phyloP scores from a whole-genome alignment of 768 basidiomycete species.

The Mrakia gelida region DNA sequence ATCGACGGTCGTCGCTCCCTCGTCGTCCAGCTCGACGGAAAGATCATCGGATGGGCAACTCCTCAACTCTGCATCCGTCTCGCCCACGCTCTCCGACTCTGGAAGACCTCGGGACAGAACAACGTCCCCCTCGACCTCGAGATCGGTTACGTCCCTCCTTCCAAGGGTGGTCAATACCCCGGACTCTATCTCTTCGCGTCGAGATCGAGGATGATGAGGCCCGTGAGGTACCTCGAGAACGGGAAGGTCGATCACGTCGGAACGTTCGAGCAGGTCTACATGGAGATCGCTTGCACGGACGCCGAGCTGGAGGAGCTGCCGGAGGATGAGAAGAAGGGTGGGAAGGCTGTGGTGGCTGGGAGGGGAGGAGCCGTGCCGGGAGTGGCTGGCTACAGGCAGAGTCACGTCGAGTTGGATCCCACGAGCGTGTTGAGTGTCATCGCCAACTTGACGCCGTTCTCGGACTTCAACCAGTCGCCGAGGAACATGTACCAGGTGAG shows the following conservation, averaged over 20 bases:
- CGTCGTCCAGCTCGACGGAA: constrained; percentile 90
- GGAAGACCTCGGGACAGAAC: constrained; percentile 85
- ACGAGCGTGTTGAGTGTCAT: constrained; percentile 95
- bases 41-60: constrained; percentile 88
- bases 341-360: background rate
- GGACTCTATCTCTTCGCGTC: constrained; percentile 88
- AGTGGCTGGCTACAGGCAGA: constrained; percentile 40
- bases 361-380: constrained; percentile 10
- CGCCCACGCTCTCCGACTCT: constrained; percentile 77
- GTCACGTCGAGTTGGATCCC: constrained; percentile 89
- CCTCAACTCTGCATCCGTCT: constrained; percentile 69
- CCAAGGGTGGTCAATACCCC: constrained; percentile 92
- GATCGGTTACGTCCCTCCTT: constrained; percentile 82
- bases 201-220: constrained; percentile 91
- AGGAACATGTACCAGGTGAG: constrained; percentile 48
- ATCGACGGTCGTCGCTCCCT: constrained; percentile 71
- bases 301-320: constrained; percentile 66
- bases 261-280: constrained; percentile 97
- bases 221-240: constrained; percentile 85
- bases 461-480: constrained; percentile 93
- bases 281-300: constrained; percentile 90
- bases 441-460: constrained; percentile 96
- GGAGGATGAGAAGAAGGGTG: constrained; percentile 34
- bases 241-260: constrained; percentile 84
- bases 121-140: constrained; percentile 88